Conservation (phyloP, 1,284 basidiomycete species). For the Ceratobasidium theobromae region DNA sequence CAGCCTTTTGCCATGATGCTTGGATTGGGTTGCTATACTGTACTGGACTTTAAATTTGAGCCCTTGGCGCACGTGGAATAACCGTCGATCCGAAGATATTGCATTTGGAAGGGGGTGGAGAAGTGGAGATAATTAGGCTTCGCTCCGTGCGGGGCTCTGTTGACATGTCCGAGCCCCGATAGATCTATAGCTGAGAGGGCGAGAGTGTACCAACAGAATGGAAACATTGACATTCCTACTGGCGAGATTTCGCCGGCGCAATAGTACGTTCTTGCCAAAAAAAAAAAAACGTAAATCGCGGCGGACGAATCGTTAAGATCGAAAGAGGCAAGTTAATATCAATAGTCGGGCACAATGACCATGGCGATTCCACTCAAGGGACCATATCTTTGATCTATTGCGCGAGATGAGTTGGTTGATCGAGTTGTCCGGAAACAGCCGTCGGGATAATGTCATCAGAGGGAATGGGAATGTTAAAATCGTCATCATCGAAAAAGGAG, state of each 20-base stretch:
- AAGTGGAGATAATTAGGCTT: neutral
- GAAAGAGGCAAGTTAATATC: too few relatives aligned
- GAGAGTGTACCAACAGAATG: neutral
- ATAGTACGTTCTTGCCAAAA: neutral
- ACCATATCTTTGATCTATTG: too few relatives aligned
- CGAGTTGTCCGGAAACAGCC: neutral
- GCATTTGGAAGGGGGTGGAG: too few relatives aligned
- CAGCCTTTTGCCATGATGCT: neutral
- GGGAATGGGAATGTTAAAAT: neutral
- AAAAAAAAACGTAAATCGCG: too few relatives aligned
- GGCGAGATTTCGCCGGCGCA: slow-evolving; percentile 12
- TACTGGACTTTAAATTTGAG: too few relatives aligned
- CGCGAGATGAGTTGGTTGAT: neutral
- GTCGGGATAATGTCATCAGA: slow-evolving; percentile 6
- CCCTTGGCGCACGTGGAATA: slow-evolving; percentile 26
- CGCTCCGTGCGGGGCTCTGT: neutral
- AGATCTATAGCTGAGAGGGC: too few relatives aligned
- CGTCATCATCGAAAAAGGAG: neutral
- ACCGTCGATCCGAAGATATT: neutral
- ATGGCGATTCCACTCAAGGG: neutral
- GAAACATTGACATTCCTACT: neutral
- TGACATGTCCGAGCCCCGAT: too few relatives aligned
- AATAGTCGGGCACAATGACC: too few relatives aligned
- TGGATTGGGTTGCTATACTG: neutral
- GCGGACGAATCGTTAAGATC: neutral